Evolutionary conservation across 129 eudicot genomes (phyloP), one percentile per base, ranked within the genome.

Genomic region (Mikania micrantha): DNA sequence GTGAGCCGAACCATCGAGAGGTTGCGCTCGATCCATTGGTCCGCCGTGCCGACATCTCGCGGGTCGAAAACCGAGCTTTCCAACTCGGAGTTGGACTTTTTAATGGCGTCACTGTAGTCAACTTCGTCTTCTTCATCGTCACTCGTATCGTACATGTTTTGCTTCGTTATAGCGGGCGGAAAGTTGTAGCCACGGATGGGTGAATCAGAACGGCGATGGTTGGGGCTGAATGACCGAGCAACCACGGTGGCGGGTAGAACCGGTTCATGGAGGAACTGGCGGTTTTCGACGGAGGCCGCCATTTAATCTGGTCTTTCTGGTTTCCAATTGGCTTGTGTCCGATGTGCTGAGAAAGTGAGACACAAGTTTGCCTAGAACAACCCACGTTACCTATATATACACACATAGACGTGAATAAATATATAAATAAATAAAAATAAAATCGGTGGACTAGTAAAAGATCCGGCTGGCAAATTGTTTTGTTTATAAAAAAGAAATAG

Each of bases 241-340:
- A 78, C 81, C 1, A 77, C 86, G 36, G 78, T 13, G 34, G 76
- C 32, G 20, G 80, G 39, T 20, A 67, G 45, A 13, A 83, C 75
- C n/a, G 66, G 82, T 15, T 86, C 87, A 29, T 72, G 82, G 61
- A 59, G 79, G 34, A 81, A 82, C 64, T 74, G 98, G 67, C 95
- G 82, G 80, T 90, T 88, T 58, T 92, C 95, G 27, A 92, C 96
- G 4, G 85, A 92, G 49, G 98, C 81, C 68, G 98, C 96, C 97
- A 91, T 88, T 25, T 64, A 5, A 13, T 12, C 47, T 42, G 13
- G 69, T 27, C n/a, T 12, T 29, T 47, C 50, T 29, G 69, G 47
- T 45, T 41, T 47, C 32, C 29, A 21, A 9, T n/a, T 74, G 60
- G 49, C 22, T 29, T 73, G 74, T 58, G 44, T 42, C 67, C 67